Base-by-base conservation (phyloP, 2,329 filamentous ascomycete genomes). In the Diaporthe eres region DNA sequence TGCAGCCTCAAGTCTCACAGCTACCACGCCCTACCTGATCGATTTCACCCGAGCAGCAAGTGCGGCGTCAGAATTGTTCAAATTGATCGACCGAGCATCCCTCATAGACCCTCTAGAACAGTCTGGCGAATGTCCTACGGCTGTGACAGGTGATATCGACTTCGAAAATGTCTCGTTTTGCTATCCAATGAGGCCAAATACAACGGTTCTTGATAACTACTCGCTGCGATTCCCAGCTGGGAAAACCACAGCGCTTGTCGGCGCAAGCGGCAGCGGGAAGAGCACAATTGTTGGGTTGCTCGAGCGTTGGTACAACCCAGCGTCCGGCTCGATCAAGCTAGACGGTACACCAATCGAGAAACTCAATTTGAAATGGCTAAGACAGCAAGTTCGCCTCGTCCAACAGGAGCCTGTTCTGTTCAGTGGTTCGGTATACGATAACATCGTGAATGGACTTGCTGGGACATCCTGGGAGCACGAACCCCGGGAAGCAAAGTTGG, bases 381-480 rank as follows among this genome's bases (percentile, higher is more conserved):
- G 51, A 13, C 6, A 19, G 17, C 28, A 58, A 17, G 12, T 58
- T 10, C 55, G 55, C 55, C 55, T 58, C 2, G 55, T 58, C 55
- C 55, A 58, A 9, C 55, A 58, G n/a, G 55, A 58, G 4, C 55
- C 55, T 58, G 55, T 58, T 8, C 55, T 58, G 15, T 58, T 58
- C 55, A 58, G 55, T 8, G 55, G 28, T 10, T 34, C 55, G 2
- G 17, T 58, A 58, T 34, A 58, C 55, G 55, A 58, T 3, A 58
- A 58, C 55, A 58, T 58, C 17, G 28, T 58, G 28, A 22, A 22
- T 12, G 55, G 55, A 22, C 55, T 58, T 15, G 55, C 55, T 58
- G 55, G 55, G 5, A 58, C 55, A 17, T 19, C 15, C 2, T 58
- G 6, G 3, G 55, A 34, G 55, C 15, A 37, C 10, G 55, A 37